These are phyloP conservation scores for Talaromyces sp. DNA, from an alignment of 2,329 filamentous ascomycete genomes.

Conservation along the genomic window DNA sequence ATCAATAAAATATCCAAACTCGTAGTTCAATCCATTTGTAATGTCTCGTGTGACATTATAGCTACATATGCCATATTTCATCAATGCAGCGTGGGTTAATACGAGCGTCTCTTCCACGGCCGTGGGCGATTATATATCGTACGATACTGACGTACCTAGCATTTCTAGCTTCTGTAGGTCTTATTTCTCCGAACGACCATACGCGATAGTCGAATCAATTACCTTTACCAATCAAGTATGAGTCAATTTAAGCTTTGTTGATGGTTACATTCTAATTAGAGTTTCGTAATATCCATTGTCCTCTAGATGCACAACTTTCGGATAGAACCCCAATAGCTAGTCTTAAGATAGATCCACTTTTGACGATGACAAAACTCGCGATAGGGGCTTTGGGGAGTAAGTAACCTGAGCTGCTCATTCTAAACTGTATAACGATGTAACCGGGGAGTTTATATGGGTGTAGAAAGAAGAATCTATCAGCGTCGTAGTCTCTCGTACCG, in stretches of 20 bases:
- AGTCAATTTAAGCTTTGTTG: neutral
- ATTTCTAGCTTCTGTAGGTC: neutral
- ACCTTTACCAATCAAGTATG: neutral
- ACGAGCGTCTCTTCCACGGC: neutral
- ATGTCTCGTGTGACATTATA: neutral
- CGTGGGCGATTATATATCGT: neutral
- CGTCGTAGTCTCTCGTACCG: neutral
- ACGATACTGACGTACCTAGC: neutral
- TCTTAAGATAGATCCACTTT: neutral
- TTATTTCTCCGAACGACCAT: neutral
- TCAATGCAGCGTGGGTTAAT: neutral
- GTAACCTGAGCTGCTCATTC: neutral
- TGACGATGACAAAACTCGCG: neutral
- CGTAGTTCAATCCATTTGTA: neutral
- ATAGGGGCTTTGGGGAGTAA: neutral
- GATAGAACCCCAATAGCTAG: neutral
- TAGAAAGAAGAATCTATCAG: neutral
- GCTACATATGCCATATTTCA: neutral
- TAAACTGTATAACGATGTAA: neutral
- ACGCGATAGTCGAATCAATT: neutral
- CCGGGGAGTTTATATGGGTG: neutral
- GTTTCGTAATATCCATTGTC: neutral
- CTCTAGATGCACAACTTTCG: no score
- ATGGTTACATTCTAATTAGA: no score
- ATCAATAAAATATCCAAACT: neutral